These are phyloP conservation scores for Aspergillus haitiensis DNA, from an alignment of 495 filamentous ascomycete species.

Conservation along the genomic window DNA sequence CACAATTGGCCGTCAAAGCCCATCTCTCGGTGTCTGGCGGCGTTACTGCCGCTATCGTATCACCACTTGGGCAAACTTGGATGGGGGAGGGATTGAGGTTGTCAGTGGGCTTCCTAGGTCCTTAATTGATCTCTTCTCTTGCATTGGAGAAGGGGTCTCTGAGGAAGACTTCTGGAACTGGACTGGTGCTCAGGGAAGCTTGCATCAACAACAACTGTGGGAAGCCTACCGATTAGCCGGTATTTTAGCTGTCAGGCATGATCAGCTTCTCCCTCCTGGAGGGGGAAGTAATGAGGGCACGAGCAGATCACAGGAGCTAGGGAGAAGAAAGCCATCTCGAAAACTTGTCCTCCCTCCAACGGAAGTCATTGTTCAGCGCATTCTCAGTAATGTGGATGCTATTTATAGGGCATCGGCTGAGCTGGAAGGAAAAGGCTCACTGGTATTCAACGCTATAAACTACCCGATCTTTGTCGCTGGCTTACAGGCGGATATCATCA, in stretches of 20 bases:
- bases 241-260: conserved; percentile 26
- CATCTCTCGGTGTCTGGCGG: conserved; percentile 35
- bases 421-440: conserved; percentile 19
- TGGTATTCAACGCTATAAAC: conserved; percentile 33
- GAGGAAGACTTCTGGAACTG: conserved; percentile 41
- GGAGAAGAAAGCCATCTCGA: conserved; percentile 7
- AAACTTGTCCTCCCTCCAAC: conserved; percentile 10
- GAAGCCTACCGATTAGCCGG: conserved; percentile 39
- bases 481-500: conserved; percentile 27
- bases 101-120: conserved; percentile 38
- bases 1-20: conserved; percentile 31
- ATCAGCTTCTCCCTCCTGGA: background rate
- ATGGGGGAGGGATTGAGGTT: conserved; percentile 25
- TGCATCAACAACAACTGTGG: conserved; percentile 39
- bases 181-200: conserved; percentile 32
- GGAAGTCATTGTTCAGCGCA: conserved; percentile 28
- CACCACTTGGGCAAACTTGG: conserved; percentile 9
- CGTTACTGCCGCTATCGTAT: conserved; percentile 28
- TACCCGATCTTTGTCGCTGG: conserved; percentile 35
- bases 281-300: background rate
- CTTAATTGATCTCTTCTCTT: conserved; percentile 35
- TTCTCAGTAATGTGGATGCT: conserved; percentile 37
- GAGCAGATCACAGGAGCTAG: background rate
- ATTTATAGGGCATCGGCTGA: conserved; percentile 22
- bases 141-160: conserved; percentile 28